These are phyloP conservation scores for Candida vartiovaarae DNA, from an alignment of 805 yeast species.

Conservation along the genomic window DNA sequence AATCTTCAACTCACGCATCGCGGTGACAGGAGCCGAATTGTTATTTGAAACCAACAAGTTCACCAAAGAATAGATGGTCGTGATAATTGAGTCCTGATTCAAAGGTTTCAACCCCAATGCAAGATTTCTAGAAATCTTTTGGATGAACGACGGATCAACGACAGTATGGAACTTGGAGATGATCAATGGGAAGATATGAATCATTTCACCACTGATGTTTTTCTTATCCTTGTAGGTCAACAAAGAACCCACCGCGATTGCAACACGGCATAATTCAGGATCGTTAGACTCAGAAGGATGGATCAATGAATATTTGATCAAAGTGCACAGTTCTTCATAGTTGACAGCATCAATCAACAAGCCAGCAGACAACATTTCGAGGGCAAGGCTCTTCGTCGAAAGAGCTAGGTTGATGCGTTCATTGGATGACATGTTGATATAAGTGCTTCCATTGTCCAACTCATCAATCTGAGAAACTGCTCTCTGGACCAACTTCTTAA, in stretches of 20 bases:
- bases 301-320: conserved; percentile 45
- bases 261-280: conserved; percentile 41
- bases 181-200: conserved; percentile 42
- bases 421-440: conserved; percentile 44
- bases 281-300: conserved; percentile 48
- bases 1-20: conserved; percentile 28
- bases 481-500: conserved; percentile 12
- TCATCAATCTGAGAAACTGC: conserved; percentile 19
- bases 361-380: conserved; percentile 59
- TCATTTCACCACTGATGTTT: conserved; percentile 26
- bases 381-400: conserved; percentile 43
- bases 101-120: conserved; percentile 61
- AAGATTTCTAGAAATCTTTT: conserved; percentile 47
- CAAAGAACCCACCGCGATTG: conserved; percentile 50
- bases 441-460: conserved; percentile 52
- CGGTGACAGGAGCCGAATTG: conserved; percentile 31
- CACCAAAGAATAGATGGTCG: conserved; percentile 76
- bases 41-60: conserved; percentile 59
- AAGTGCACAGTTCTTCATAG: conserved; percentile 33
- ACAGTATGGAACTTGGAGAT: conserved; percentile 40
- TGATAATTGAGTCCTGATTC: conserved; percentile 76
- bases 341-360: conserved; percentile 39
- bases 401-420: conserved; percentile 44
- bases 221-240: conserved; percentile 34
- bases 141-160: conserved; percentile 41